phyloP scores from a whole-genome alignment of 2,329 filamentous ascomycete species.

The Talaromyces amestolkiae region DNA sequence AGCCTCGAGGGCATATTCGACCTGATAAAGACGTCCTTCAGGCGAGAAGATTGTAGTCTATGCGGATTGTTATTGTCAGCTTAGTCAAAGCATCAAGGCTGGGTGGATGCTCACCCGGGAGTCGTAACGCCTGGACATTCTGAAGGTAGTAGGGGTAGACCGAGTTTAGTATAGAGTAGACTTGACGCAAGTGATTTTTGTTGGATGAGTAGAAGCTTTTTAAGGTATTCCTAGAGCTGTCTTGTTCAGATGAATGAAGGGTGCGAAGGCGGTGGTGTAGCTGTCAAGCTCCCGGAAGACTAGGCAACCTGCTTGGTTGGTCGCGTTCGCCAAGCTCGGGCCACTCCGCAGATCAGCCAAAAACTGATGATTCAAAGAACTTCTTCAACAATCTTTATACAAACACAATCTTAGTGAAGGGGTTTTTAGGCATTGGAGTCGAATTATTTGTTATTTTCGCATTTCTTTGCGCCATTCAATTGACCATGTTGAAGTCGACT shows the following conservation, averaged over 20 bases:
- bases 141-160: slow-evolving; percentile 27
- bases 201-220: slow-evolving; percentile 1
- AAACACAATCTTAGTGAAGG: neutral
- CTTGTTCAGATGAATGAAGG: slow-evolving; percentile 18
- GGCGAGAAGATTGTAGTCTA: slow-evolving; percentile 99
- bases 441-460: neutral
- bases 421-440: neutral
- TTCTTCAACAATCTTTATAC: neutral
- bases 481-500: slow-evolving; percentile 71
- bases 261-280: slow-evolving; percentile 17
- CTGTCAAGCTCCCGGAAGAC: slow-evolving; percentile 35
- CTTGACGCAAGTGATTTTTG: neutral
- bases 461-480: neutral
- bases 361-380: slow-evolving; percentile 13
- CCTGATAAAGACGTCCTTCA: slow-evolving; percentile 96
- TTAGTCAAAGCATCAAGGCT: slow-evolving; percentile 25
- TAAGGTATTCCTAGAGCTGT: slow-evolving; percentile 12
- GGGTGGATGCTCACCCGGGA: slow-evolving; percentile 65
- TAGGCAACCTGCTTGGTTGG: slow-evolving; percentile 40
- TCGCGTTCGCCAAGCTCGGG: slow-evolving; percentile 42
- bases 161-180: neutral
- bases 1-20: slow-evolving; percentile 98
- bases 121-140: slow-evolving; percentile 96
- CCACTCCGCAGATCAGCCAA: slow-evolving; percentile 30
- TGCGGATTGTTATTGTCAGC: slow-evolving; percentile 32